A percentile compares a stretch with the other conserved stretches of the same genome.
Evolutionary conservation across 1,139 yeast genomes (phyloP).

Genomic region (Citeromyces siamensis): DNA sequence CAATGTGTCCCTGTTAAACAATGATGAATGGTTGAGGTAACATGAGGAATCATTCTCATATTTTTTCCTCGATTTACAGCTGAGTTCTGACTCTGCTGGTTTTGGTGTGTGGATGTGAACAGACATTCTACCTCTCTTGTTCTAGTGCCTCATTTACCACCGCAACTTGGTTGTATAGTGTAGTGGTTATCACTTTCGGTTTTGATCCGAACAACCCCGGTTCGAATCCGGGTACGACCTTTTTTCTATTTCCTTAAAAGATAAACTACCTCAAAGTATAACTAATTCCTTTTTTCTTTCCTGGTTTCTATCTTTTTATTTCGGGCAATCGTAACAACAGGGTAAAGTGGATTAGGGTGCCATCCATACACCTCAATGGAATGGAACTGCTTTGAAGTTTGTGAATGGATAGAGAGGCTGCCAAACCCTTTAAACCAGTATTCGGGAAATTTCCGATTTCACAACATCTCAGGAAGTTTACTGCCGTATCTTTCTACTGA

Average conservation of each 20-base stretch:
- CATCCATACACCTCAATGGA: slow-evolving; percentile 9
- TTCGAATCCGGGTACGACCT: slow-evolving; percentile 95
- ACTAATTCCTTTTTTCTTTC: neutral
- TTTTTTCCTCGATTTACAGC: no score
- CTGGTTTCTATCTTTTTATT: no score
- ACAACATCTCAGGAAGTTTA: slow-evolving; percentile 51
- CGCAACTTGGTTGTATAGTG: slow-evolving; percentile 52
- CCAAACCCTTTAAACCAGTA: slow-evolving; percentile 7
- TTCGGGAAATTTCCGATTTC: slow-evolving; percentile 26
- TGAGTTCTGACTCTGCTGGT: no score
- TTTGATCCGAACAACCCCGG: slow-evolving; percentile 85
- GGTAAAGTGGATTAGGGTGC: neutral
- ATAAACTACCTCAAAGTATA: no score
- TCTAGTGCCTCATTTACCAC: no score
- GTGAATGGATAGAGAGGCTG: slow-evolving; percentile 15
- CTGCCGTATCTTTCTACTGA: slow-evolving; percentile 46
- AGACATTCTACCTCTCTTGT: no score
- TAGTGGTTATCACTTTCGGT: slow-evolving; percentile 60
- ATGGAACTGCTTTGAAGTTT: slow-evolving; percentile 18
- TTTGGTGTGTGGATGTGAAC: no score
- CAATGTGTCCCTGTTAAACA: no score
- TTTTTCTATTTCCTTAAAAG: slow-evolving; percentile 20
- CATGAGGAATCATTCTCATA: no score
- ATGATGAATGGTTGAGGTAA: no score
- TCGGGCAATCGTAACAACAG: no score